Conservation (phyloP, 1,139 yeast species). For the Candida buenavistaensis region DNA sequence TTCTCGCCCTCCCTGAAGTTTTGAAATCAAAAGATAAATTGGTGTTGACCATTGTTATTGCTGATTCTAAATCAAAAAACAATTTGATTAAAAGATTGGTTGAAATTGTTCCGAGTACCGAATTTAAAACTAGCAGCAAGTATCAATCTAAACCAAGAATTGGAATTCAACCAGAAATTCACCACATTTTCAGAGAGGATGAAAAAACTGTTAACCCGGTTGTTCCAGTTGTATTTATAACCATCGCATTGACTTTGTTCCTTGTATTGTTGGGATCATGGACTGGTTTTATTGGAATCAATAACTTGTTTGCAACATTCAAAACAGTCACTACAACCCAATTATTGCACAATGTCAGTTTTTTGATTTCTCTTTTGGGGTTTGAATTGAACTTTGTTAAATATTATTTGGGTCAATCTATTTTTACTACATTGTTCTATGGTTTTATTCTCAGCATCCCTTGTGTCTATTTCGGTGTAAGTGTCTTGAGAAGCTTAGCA, state of each 20-base stretch:
- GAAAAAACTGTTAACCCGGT: constrained; percentile 55
- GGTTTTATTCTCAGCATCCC: constrained; percentile 54
- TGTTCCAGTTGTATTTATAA: constrained; percentile 56
- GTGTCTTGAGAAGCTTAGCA: constrained; percentile 46
- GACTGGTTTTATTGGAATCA: constrained; percentile 41
- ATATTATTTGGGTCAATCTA: constrained; percentile 70
- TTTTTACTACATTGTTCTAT: constrained; percentile 66
- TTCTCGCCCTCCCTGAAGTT: constrained; percentile 35
- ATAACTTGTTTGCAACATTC: constrained; percentile 41
- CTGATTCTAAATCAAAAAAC: constrained; percentile 21
- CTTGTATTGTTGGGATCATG: constrained; percentile 49
- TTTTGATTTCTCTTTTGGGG: constrained; percentile 52
- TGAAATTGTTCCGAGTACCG: constrained; percentile 34
- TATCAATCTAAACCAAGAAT: constrained; percentile 39
- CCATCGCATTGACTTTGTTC: constrained; percentile 42
- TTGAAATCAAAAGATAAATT: constrained; percentile 37
- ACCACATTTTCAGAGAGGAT: constrained; percentile 61
- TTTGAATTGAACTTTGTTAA: constrained; percentile 64
- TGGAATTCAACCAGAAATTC: constrained; percentile 63
- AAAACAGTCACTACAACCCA: constrained; percentile 27
- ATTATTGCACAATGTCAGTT: constrained; percentile 41
- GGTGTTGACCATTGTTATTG: constrained; percentile 34
- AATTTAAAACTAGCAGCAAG: constrained; percentile 24
- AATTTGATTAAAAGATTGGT: constrained; percentile 32
- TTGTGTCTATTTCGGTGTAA: constrained; percentile 66